Evolutionary conservation across 2,329 filamentous ascomycete genomes (phyloP).

Genomic region (Claviceps citrina): DNA sequence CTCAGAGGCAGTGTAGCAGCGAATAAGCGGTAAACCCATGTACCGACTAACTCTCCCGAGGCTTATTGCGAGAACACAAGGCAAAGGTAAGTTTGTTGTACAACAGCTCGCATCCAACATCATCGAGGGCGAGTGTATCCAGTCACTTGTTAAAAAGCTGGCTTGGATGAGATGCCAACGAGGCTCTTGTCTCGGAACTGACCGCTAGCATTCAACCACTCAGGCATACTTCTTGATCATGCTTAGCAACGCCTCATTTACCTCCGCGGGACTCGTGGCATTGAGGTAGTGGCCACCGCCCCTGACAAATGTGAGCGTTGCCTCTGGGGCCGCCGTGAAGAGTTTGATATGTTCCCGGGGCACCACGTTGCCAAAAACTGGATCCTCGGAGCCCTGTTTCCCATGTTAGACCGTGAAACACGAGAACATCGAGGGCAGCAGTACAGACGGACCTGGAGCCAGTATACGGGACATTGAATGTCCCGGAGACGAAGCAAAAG

Average conservation of each 20-base stretch:
- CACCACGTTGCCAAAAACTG: conserved; percentile 24
- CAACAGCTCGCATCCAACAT: background rate
- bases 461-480: conserved; percentile 35
- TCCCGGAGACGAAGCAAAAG: conserved; percentile 29
- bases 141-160: no score
- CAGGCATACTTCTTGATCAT: conserved; percentile 22
- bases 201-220: background rate
- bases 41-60: no score
- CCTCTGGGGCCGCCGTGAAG: conserved; percentile 30
- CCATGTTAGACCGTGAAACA: background rate
- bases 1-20: no score
- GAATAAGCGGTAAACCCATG: no score
- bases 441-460: conserved; percentile 30
- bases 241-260: conserved; percentile 28
- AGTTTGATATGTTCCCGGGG: conserved; percentile 34
- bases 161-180: background rate
- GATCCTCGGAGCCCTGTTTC: conserved; percentile 29
- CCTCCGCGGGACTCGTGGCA: conserved; percentile 31
- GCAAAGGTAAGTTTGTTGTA: no score
- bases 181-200: background rate
- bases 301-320: conserved; percentile 27
- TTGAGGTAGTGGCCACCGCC: conserved; percentile 34
- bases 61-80: no score
- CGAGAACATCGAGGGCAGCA: background rate
- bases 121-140: background rate